Evolutionary conservation across 768 basidiomycete genomes (phyloP).

Genomic region (Daedalea quercina): DNA sequence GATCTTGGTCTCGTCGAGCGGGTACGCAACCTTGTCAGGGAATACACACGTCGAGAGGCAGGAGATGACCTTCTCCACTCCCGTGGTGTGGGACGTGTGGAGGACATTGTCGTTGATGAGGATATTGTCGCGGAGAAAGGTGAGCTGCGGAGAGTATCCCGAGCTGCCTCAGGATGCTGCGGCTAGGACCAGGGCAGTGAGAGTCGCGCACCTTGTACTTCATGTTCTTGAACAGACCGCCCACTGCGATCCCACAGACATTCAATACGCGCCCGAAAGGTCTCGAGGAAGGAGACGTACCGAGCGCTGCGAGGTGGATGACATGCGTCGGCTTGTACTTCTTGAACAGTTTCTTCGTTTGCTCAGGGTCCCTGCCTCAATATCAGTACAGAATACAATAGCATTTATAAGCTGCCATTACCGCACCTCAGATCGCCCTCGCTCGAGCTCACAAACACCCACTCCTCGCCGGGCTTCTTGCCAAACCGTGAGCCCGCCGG

Average conservation of each 20-base stretch:
- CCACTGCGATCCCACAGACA: conserved; percentile 45
- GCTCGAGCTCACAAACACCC: conserved; percentile 75
- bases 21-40: conserved; percentile 91
- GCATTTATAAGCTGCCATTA: background rate
- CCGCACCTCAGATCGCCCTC: conserved; percentile 80
- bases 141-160: conserved; percentile 41
- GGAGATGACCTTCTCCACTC: conserved; percentile 77
- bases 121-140: conserved; percentile 91
- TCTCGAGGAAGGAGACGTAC: conserved; percentile 34
- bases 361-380: conserved; percentile 51
- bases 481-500: conserved; percentile 75
- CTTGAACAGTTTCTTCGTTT: conserved; percentile 70
- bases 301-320: conserved; percentile 91
- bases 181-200: background rate
- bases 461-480: conserved; percentile 66
- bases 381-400: background rate
- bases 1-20: conserved; percentile 88
- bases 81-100: conserved; percentile 59
- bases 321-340: conserved; percentile 94
- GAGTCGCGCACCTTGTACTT: conserved; percentile 66
- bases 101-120: conserved; percentile 95
- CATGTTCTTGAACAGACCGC: conserved; percentile 95
- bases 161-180: conserved; percentile 1
- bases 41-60: conserved; percentile 97
- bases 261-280: background rate